Percentiles rank a stretch among this genome's conserved stretches.
Evolutionary conservation across 2,329 filamentous ascomycete species (phyloP).

Genomic region (Beauveria sp.): DNA sequence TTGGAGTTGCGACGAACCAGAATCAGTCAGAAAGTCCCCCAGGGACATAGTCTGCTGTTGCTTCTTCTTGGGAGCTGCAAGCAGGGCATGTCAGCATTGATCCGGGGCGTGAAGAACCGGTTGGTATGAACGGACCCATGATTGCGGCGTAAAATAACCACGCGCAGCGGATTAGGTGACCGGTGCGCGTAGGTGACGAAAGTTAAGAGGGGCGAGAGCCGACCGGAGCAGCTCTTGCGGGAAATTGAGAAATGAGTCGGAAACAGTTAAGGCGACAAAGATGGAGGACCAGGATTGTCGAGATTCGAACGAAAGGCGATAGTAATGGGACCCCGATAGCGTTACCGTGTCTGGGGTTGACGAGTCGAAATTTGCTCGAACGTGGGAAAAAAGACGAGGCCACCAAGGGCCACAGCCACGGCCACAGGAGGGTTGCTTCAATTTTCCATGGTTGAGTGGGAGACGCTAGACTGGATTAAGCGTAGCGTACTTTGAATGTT

Average conservation of each 20-base stretch:
- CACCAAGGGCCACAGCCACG: slow-evolving; percentile 11
- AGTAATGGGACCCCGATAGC: slow-evolving; percentile 29
- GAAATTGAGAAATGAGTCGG: slow-evolving; percentile 10
- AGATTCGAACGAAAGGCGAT: slow-evolving; percentile 17
- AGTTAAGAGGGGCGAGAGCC: slow-evolving; percentile 16
- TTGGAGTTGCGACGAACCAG: slow-evolving; percentile 55
- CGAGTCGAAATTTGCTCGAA: slow-evolving; percentile 37
- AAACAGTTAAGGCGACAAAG: slow-evolving; percentile 5
- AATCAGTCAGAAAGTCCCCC: slow-evolving; percentile 88
- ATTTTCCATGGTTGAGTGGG: slow-evolving; percentile 35
- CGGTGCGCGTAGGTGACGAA: slow-evolving; percentile 31
- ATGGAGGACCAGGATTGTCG: slow-evolving; percentile 15
- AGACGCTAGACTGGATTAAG: slow-evolving; percentile 25
- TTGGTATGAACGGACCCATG: slow-evolving; percentile 44
- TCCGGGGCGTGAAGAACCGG: slow-evolving; percentile 3
- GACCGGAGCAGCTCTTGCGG: slow-evolving; percentile 11
- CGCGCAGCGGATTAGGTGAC: slow-evolving; percentile 37
- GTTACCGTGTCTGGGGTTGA: slow-evolving; percentile 35
- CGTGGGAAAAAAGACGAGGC: slow-evolving; percentile 29
- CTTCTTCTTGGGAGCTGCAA: slow-evolving; percentile 81
- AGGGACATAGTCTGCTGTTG: slow-evolving; percentile 95
- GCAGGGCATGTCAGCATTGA: slow-evolving; percentile 13
- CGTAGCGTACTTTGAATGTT: slow-evolving; percentile 10
- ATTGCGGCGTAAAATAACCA: slow-evolving; percentile 45
- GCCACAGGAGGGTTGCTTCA: slow-evolving; percentile 29